Evolutionary conservation across 2,329 filamentous ascomycete species (phyloP), one percentile per base, ranked within the genome.

Genomic region (Aspergillus uvarum): DNA sequence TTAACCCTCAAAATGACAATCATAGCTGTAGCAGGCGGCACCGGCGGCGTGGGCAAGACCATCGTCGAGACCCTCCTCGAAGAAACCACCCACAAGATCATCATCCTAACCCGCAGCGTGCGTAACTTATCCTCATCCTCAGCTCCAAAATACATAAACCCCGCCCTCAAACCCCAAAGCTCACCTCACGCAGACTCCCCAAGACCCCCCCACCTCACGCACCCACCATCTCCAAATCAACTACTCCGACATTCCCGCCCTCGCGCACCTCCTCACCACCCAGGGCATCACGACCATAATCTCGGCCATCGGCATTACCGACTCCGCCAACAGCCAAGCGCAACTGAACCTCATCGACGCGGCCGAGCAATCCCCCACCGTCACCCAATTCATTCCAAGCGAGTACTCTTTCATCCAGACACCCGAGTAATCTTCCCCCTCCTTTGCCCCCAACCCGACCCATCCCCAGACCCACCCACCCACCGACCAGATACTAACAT

Each of bases 1-100:
- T 5, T 8, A 29, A 29, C 26, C 24, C 24, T 2, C 32, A 60
- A 32, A 4, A 80, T 80, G 79, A 65, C 71, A 14, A 67, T 76
- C 21, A 70, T 83, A 44, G 81, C 79, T 53, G 75, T 83, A 16
- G 78, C 79, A 5, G 81, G 81, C 52, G 81, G 81, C 14, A 78
- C 76, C 0, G 80, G 80, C 24, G 71, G 70, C n/a, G 68, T 83
- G 1, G 81, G 81, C 12, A 75, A 74, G 19, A 76, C 79, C 1
- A 72, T 84, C 31, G 77, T 83, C 21, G 80, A 83, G 19, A 76
- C 72, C 22, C 63, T 83, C 26, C 16, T 63, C 63, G 8, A 71
- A 66, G 24, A 68, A 62, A 19, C 72, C 57, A 49, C 76, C 47
- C 73, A 79, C 56, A 59, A 78, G 11, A 71, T 81, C 11, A 68